A percentile compares a stretch with the other conserved stretches of the same genome.
phyloP scores from a whole-genome alignment of 371 early-diverging fungal genomes.

The Mucor irregularis region DNA sequence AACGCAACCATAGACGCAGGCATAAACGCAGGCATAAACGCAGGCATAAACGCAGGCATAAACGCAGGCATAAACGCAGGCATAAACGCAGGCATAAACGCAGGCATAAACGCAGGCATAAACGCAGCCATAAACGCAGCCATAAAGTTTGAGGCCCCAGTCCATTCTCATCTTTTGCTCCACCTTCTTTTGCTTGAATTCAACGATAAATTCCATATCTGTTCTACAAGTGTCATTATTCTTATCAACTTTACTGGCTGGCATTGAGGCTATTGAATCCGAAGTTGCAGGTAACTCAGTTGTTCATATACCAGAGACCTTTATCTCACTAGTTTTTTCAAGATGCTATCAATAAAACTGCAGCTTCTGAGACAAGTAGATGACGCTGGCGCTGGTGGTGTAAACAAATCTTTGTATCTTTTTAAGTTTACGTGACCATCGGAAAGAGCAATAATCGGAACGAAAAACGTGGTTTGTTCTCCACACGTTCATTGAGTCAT shows the following conservation, averaged over 20 bases:
- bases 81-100: slow-evolving; percentile 4
- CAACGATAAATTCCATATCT: slow-evolving; percentile 14
- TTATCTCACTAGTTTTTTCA: no score
- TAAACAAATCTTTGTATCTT: slow-evolving; percentile 4
- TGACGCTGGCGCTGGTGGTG: slow-evolving; percentile 6
- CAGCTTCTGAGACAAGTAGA: neutral
- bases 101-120: neutral
- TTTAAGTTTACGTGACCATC: no score
- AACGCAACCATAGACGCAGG: neutral
- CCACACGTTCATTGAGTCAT: no score
- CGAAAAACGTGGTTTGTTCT: no score
- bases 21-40: slow-evolving; percentile 4
- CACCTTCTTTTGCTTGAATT: slow-evolving; percentile 11
- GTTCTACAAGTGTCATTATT: slow-evolving; percentile 15
- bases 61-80: slow-evolving; percentile 2
- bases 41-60: slow-evolving; percentile 2
- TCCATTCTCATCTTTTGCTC: slow-evolving; percentile 15
- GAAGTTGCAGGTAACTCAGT: no score
- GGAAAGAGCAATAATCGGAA: no score
- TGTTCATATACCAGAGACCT: no score
- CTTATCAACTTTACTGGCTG: slow-evolving; percentile 6
- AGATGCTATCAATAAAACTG: no score
- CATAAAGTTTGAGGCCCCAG: no score
- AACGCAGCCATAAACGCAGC: slow-evolving; percentile 3
- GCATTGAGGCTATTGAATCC: no score